Evolutionary conservation across 2,329 filamentous ascomycete species (phyloP).

Genomic region (Botrytis pseudocinerea): DNA sequence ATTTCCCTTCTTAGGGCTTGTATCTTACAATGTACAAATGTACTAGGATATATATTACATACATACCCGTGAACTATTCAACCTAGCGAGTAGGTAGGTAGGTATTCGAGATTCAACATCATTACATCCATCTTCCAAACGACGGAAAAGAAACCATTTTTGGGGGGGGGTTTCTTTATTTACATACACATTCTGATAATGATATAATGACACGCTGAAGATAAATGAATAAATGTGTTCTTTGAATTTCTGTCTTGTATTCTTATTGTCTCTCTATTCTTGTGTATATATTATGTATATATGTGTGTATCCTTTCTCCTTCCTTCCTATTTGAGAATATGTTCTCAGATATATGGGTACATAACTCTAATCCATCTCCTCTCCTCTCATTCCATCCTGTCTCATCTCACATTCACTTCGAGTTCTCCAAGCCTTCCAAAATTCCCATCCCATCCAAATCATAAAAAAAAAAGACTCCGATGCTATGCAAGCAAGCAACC

Average conservation of each 20-base stretch:
- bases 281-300: neutral
- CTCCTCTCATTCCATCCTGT: neutral
- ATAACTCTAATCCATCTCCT: neutral
- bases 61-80: neutral
- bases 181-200: neutral
- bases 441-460: neutral
- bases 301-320: neutral
- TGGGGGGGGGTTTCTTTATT: neutral
- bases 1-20: neutral
- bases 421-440: neutral
- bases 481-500: neutral
- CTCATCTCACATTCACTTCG: neutral
- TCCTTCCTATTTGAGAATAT: neutral
- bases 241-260: neutral
- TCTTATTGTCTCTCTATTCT: neutral
- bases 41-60: neutral
- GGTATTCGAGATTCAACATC: neutral
- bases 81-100: neutral
- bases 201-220: neutral
- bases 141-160: neutral
- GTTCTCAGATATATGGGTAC: neutral
- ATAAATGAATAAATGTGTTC: neutral
- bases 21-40: neutral
- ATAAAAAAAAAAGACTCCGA: neutral
- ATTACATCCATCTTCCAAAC: neutral